Base-by-base conservation (phyloP, 345 rosid genomes). In the Salix purpurea region DNA sequence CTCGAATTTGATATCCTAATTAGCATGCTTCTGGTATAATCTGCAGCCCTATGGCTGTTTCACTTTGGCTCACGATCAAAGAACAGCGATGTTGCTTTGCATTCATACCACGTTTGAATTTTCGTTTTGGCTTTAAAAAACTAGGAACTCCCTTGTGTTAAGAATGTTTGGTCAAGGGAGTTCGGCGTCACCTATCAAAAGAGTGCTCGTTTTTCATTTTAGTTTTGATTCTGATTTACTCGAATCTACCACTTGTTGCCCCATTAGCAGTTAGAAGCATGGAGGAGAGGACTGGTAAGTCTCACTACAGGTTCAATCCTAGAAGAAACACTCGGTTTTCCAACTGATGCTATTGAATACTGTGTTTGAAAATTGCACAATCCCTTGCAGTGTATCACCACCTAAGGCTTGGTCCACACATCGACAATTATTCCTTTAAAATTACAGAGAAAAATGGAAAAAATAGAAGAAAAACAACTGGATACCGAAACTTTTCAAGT, bases 371-470 rank as follows among this genome's bases (percentile, higher is more conserved):
- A 2, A 52, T 1, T 52, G 28, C 62, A 7, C 3, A 12, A 36
- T 50, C 52, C 36, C 46, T 61, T 58, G 30, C 11, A 65, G 50
- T 50, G 42, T 23, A 54, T 14, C 28, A 56, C 21, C 61, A 69
- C 77, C 78, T 58, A 48, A 28, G 65, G 34, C 37, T 60, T 32
- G 21, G 48, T 75, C 58, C 70, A 36, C 28, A 56, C 56, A 48
- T 65, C 65, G 39, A 46, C n/a, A 14, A 76, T 73, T 75, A 60
- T 72, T 80, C 70, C 26, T 68, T 37, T 62, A 81, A 70, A 54
- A 71, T 78, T 77, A 75, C 76, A 77, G 8, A 44, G 9, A 44
- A 71, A 61, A 10, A 76, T 7, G 2, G 24, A 65, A 40, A 44
- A 23, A 52, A 48, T 36, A 72, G 39, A 67, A 16, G 60, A 34